Percentiles rank a stretch among this genome's conserved stretches.
Conservation (phyloP, 371 early-diverging fungal genomes). For the Mortierella sp. region DNA sequence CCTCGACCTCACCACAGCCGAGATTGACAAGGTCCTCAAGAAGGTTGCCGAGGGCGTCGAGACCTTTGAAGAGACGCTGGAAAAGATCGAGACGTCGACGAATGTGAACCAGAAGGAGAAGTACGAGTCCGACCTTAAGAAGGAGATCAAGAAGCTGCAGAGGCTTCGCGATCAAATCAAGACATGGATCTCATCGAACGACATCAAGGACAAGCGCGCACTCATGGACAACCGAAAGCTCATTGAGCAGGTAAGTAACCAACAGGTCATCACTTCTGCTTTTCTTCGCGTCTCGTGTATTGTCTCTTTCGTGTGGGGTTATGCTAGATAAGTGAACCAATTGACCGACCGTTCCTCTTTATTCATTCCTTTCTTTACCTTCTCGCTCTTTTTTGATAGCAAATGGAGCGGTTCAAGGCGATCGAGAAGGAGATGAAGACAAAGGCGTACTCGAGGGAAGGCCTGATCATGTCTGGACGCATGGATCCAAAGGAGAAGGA, state of each 20-base stretch:
- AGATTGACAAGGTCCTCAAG: constrained; percentile 95
- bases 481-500: constrained; percentile 95
- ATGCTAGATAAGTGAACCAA: not conserved
- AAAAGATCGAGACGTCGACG: constrained; percentile 87
- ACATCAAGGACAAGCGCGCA: constrained; percentile 96
- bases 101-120: constrained; percentile 95
- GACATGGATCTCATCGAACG: constrained; percentile 91
- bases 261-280: not conserved
- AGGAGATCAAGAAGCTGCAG: constrained; percentile 98
- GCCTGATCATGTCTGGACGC: constrained; percentile 81
- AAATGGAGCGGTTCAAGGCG: constrained; percentile 99
- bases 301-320: not conserved
- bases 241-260: constrained; percentile 88
- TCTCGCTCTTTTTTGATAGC: constrained; percentile 59
- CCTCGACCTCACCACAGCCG: constrained; percentile 63
- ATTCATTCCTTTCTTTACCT: not conserved
- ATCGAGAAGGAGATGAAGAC: constrained; percentile 98
- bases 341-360: not conserved
- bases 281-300: not conserved
- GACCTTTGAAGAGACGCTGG: constrained; percentile 91
- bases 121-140: constrained; percentile 95
- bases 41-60: constrained; percentile 97
- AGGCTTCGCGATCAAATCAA: constrained; percentile 97
- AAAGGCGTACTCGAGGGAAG: constrained; percentile 97
- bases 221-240: constrained; percentile 91